These are phyloP conservation scores for Ustilago hordei DNA, from an alignment of 1,284 basidiomycete species.

Conservation along the genomic window DNA sequence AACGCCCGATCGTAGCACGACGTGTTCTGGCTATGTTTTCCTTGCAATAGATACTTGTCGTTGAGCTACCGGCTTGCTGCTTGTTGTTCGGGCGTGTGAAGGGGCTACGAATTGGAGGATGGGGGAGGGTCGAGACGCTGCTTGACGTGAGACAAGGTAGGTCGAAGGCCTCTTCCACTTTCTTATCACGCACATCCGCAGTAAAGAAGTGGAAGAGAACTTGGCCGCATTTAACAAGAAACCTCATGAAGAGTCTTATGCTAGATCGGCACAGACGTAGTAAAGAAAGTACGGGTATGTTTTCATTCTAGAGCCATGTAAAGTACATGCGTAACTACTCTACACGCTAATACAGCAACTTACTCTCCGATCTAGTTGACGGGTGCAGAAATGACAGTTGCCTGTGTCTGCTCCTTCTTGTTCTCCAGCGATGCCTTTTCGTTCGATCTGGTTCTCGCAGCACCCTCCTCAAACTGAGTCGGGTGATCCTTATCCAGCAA, in stretches of 20 bases:
- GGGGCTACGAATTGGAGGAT: no score
- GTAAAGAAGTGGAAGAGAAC: no score
- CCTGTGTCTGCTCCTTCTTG: conserved; percentile 14
- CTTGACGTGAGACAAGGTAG: no score
- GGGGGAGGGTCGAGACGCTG: no score
- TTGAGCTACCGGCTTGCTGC: no score
- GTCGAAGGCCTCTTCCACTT: no score
- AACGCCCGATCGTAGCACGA: not conserved
- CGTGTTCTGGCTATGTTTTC: not conserved
- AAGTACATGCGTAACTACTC: not conserved
- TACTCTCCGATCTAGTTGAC: conserved; percentile 9
- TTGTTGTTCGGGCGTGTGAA: no score
- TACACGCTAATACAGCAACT: not conserved
- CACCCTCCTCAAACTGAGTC: conserved; percentile 33
- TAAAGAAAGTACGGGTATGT: conserved; percentile 3
- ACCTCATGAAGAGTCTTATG: not conserved
- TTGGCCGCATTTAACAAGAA: not conserved
- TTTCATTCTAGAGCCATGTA: not conserved
- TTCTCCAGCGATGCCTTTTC: conserved; percentile 27
- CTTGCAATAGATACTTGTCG: no score
- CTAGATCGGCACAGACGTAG: not conserved
- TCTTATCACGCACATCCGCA: no score
- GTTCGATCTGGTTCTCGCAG: conserved; percentile 18
- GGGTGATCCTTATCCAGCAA: conserved; percentile 28
- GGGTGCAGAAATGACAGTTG: conserved; percentile 15